Evolutionary conservation across 2,329 filamentous ascomycete genomes (phyloP), one percentile per base, ranked within the genome.

Genomic region (Aureobasidium namibiae): DNA sequence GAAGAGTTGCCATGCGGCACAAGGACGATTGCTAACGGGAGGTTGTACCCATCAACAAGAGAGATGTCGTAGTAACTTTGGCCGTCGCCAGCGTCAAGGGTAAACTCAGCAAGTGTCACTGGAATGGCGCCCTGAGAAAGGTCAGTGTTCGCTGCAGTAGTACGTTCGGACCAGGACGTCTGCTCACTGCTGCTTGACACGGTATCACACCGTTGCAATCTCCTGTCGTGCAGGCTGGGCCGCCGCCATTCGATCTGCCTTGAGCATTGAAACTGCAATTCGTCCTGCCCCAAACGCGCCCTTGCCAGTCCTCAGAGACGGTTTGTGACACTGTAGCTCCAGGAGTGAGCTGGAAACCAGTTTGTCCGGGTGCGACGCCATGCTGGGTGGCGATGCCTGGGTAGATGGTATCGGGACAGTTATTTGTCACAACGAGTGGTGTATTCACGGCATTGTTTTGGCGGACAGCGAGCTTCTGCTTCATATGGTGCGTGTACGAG

Each of bases 31-130:
- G 82, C 86, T 62, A 92, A 69, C 1, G 88, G 87, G 1, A 92
- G 73, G 68, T 92, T 92, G 79, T 92, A 92, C 50, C 89, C 89
- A 68, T 94, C 89, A 23, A 94, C 89, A 2, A 92, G 78, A 41
- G 88, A 91, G 63, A 94, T 89, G 71, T 94, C 89, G 74, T 92
- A 92, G 70, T 90, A 94, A 10, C 85, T 87, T 68, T 91, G 86
- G 23, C 78, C 76, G 44, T 80, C 74, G 31, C 86, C 85, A 29
- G 86, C 87, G 52, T 83, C 81, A 16, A 92, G 79, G 58, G 87
- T 90, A 73, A 94, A 92, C 69, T 95, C 90, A 39, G 87, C 89
- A 13, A 95, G 80, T 1, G 88, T 92, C 14, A 85, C 85, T 11
- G 90, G 90, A 31, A 85, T 82, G 60, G 83, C 79, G 18, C 89